Base-by-base conservation (phyloP, 371 early-diverging fungal genomes). In the Syncephalastrum monosporum region DNA sequence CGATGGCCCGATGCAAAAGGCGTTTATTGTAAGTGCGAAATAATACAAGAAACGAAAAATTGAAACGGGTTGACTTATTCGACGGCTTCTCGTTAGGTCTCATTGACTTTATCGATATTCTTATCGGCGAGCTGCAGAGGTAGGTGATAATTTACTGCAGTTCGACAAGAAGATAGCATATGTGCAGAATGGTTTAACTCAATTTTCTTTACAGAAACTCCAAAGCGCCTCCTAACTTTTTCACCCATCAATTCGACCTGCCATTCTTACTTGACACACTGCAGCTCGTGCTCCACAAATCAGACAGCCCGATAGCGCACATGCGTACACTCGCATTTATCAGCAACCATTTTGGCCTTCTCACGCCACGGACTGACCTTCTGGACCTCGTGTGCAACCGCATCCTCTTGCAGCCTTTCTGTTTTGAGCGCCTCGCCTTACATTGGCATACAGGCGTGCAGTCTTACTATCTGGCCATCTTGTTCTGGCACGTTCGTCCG, bases 381-480 rank as follows among this genome's bases (percentile, higher is more conserved):
- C 44, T 79, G 25, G 77, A 75, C 44, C 65, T 69, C 24, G 46
- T 84, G 17, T 77, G 75, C 13, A 61, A 72, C 33, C 67, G 67
- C 0, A 74, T 76, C 1, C 44, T 84, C 16, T 54, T 84, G 15
- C 62, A 64, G 1, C 71, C 79, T 0, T 57, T 53, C 7, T 66
- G 75, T 6, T 80, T 84, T 61, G 84, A 82, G 42, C 69, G 76
- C 25, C 61, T 81, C 10, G 68, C 81, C 27, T 55, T 79, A 10
- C 84, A 84, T 46, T 84, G 84, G 84, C 70, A 75, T n/a, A 64
- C 70, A 17, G 76, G 78, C 55, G 82, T 84, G 12, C 78, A 82
- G 1, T 50, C 74, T 12, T 81, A 78, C 56, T 84, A 70, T 53
- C 59, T 82, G 51, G 56, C 80, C n/a, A 72, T 74, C 29, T 57